A percentile compares a stretch with the other conserved stretches of the same genome.
phyloP scores from a whole-genome alignment of 495 filamentous ascomycete genomes.

The Lasiosphaeriaceae sp. region DNA sequence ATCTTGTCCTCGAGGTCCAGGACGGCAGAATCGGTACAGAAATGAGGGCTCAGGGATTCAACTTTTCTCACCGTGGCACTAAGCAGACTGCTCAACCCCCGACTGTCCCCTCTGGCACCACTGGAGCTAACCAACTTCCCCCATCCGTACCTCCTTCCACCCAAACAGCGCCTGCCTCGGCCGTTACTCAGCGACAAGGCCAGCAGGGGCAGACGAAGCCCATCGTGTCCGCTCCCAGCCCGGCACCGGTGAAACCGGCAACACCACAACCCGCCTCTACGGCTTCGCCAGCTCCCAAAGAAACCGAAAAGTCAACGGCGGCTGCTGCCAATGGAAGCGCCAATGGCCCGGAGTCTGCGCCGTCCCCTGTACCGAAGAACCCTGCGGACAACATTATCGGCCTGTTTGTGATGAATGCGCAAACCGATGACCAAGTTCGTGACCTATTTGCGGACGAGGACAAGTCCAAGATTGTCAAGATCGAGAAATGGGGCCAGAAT shows the following conservation, averaged over 20 bases:
- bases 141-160: conserved; percentile 36
- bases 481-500: conserved; percentile 70
- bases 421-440: conserved; percentile 70
- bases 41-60: conserved; percentile 98
- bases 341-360: conserved; percentile 43
- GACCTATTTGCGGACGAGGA: conserved; percentile 79
- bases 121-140: conserved; percentile 26
- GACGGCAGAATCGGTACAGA: conserved; percentile 93
- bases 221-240: conserved; percentile 31
- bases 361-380: conserved; percentile 42
- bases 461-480: conserved; percentile 66
- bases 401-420: conserved; percentile 78
- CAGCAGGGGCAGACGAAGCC: conserved; percentile 36
- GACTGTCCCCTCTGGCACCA: conserved; percentile 29
- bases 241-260: conserved; percentile 50
- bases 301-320: conserved; percentile 42
- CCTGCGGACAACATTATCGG: conserved; percentile 57
- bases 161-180: conserved; percentile 26
- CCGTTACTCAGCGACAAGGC: conserved; percentile 32
- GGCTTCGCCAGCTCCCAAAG: conserved; percentile 40
- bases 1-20: conserved; percentile 90
- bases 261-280: conserved; percentile 40
- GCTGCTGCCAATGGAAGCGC: conserved; percentile 46
- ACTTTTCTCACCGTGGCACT: conserved; percentile 86
- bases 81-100: conserved; percentile 46